phyloP scores from a whole-genome alignment of 2,329 filamentous ascomycete species.

The Ambrosiella cleistominuta region DNA sequence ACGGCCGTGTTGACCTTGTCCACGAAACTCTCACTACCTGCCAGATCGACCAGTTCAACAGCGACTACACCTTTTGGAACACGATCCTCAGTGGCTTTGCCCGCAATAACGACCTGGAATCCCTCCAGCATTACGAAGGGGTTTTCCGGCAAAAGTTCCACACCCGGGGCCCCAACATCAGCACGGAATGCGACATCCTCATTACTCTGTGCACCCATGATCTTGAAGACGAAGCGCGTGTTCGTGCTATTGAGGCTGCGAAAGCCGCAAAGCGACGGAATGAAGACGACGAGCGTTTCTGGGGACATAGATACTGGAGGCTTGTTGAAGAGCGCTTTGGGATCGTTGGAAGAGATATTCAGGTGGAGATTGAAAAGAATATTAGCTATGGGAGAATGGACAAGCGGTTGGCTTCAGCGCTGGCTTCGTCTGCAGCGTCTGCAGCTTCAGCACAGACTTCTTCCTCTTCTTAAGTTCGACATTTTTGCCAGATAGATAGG shows the following conservation, averaged over 20 bases:
- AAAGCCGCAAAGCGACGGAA: constrained; percentile 11
- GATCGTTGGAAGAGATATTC: background rate
- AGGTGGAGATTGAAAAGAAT: too few relatives aligned
- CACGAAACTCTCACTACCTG: constrained; percentile 41
- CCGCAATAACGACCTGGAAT: constrained; percentile 28
- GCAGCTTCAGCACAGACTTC: background rate
- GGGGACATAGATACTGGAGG: constrained; percentile 34
- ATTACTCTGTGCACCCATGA: too few relatives aligned
- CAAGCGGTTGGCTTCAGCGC: too few relatives aligned
- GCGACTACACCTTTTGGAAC: constrained; percentile 53
- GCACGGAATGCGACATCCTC: too few relatives aligned
- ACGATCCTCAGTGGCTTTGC: constrained; percentile 52
- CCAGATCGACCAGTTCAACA: constrained; percentile 20
- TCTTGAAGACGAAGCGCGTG: constrained; percentile 19
- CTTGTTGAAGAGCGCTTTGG: constrained; percentile 22
- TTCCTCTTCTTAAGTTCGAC: background rate
- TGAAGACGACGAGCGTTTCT: constrained; percentile 19
- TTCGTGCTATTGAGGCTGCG: constrained; percentile 15
- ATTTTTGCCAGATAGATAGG: background rate
- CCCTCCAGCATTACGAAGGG: constrained; percentile 23
- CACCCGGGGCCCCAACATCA: constrained; percentile 2
- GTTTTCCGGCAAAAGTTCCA: constrained; percentile 31
- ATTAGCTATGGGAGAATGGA: too few relatives aligned
- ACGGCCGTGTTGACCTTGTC: constrained; percentile 38
- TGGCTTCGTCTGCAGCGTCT: too few relatives aligned